Base-by-base conservation (phyloP, 2,329 filamentous ascomycete species). In the Lojkania enalia region DNA sequence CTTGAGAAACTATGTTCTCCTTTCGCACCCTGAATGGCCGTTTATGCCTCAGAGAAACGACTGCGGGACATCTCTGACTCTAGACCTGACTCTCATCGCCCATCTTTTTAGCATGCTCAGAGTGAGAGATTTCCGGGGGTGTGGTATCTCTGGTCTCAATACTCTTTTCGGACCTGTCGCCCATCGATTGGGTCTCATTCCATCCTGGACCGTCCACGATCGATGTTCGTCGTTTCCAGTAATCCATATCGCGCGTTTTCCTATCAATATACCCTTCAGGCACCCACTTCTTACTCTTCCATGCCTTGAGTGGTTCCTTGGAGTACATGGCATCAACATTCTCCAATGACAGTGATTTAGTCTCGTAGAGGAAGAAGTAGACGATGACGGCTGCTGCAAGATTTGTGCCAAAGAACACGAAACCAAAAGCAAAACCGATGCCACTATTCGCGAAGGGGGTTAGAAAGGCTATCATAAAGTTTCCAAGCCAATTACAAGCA, bases 391-490 rank as follows among this genome's bases (percentile, higher is more conserved):
- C 62, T 6, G 61, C 62, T 13, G 54, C 52, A 15, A 69, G 55
- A 48, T 66, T 66, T 46, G 60, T 66, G n/a, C 54, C 64, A 39
- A 63, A 66, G 58, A 69, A 67, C 31, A 69, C 61, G 38, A 64
- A 69, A 2, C 64, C 65, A 33, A 65, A 66, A 19, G 55, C 55
- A 41, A 63, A 66, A n/a, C 62, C 49, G 37, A 66, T 66, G 7
- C 63, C 63, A 7, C 49, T 54, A 33, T 66, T 64, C 30, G 63
- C 63, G 31, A 61, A 69, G 0, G 65, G 64, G 2, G 65, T 69
- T 20, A 69, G 51, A 46, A 69, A 69, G 19, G 52, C 63, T 27
- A 69, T 61, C 44, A 69, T 20, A 49, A 69, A 76, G 72, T 69
- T 67, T 13, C 60, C 63, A 7, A 67, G 56, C 63, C 64, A 65